These are phyloP conservation scores for Saturnispora serradocipensis DNA, from an alignment of 805 yeast species.

Conservation along the genomic window DNA sequence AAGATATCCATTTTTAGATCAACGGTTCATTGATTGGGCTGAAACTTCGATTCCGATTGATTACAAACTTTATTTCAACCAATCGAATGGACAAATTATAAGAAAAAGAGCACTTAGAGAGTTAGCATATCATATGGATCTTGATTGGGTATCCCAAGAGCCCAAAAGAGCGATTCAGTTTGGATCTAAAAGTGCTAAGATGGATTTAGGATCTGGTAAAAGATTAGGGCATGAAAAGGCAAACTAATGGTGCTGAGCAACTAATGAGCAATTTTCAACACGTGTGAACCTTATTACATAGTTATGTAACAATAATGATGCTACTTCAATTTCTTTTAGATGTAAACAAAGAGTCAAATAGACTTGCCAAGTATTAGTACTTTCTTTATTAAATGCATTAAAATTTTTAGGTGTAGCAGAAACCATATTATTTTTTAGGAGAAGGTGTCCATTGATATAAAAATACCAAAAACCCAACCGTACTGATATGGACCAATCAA, in stretches of 20 bases:
- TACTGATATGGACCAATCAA: background rate
- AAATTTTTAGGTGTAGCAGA: background rate
- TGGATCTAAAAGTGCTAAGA: conserved; percentile 91
- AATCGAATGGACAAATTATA: conserved; percentile 26
- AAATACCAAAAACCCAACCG: background rate
- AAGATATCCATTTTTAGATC: conserved; percentile 78
- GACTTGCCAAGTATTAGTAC: background rate
- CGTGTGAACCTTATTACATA: conserved; percentile 1
- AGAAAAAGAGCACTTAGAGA: conserved; percentile 52
- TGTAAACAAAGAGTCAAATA: background rate
- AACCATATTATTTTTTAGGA: too few relatives aligned
- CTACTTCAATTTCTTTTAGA: background rate
- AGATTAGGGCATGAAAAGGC: conserved; percentile 62
- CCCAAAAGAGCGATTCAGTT: conserved; percentile 93
- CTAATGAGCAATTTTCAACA: background rate
- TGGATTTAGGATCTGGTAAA: conserved; percentile 72
- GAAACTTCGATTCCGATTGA: conserved; percentile 41
- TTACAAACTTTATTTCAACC: conserved; percentile 32
- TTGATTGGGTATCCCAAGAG: conserved; percentile 55
- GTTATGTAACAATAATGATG: background rate
- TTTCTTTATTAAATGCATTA: background rate
- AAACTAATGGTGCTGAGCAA: background rate
- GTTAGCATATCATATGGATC: conserved; percentile 38
- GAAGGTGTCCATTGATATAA: background rate
- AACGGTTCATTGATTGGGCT: conserved; percentile 43